A percentile compares a stretch with the other conserved stretches of the same genome.
Conservation (phyloP, 805 yeast genomes). For the Nakazawaea ishiwadae region DNA sequence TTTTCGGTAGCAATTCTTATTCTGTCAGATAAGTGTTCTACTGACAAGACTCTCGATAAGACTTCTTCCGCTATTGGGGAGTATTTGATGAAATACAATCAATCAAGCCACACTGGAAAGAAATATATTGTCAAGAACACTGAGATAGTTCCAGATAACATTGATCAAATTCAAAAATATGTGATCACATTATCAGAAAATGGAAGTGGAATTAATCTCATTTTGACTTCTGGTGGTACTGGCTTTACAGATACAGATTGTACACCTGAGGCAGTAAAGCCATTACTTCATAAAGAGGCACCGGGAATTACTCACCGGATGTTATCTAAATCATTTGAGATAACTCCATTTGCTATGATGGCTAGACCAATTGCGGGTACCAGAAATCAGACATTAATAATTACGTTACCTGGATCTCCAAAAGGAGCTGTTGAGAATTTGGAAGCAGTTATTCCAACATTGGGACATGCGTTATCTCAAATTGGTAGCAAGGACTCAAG, state of each 20-base stretch:
- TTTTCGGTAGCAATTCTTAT: slow-evolving; percentile 30
- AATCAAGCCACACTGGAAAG: slow-evolving; percentile 6
- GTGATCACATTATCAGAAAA: slow-evolving; percentile 19
- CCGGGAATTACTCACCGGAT: slow-evolving; percentile 47
- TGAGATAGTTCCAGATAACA: slow-evolving; percentile 33
- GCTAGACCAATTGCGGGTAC: slow-evolving; percentile 49
- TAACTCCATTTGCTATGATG: slow-evolving; percentile 45
- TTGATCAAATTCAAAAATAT: slow-evolving; percentile 25
- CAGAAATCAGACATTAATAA: slow-evolving; percentile 28
- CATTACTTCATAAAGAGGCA: slow-evolving; percentile 37
- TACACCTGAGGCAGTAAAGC: slow-evolving; percentile 47
- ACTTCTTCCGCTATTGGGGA: slow-evolving; percentile 25
- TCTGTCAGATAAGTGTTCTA: slow-evolving; percentile 35
- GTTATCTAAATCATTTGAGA: slow-evolving; percentile 35
- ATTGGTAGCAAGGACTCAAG: slow-evolving; percentile 31
- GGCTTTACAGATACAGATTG: slow-evolving; percentile 41
- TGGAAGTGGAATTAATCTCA: slow-evolving; percentile 20
- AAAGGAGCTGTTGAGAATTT: slow-evolving; percentile 43
- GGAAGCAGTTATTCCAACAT: slow-evolving; percentile 29
- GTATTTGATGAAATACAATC: slow-evolving; percentile 14
- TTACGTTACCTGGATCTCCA: slow-evolving; percentile 51
- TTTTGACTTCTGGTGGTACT: slow-evolving; percentile 51
- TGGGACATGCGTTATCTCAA: slow-evolving; percentile 41
- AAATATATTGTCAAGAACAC: slow-evolving; percentile 13
- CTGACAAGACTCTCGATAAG: slow-evolving; percentile 27